Evolutionary conservation across 768 basidiomycete genomes (phyloP).

Genomic region (Collybia nuda): DNA sequence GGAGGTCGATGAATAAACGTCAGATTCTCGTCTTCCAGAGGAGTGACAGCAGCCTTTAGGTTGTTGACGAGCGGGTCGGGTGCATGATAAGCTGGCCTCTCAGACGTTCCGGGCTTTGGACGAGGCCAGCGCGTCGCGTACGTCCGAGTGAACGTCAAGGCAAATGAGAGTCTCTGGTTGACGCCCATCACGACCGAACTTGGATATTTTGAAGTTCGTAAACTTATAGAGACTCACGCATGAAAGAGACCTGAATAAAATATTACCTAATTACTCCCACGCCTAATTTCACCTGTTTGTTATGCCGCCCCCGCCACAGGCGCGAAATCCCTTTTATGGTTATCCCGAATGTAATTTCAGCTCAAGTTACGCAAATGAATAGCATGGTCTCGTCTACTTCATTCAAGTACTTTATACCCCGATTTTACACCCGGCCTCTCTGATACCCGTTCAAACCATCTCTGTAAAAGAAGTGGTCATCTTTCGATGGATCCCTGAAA

Average conservation of each 20-base stretch:
- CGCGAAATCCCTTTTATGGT: too few relatives aligned
- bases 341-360: too few relatives aligned
- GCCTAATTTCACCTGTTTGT: too few relatives aligned
- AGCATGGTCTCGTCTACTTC: too few relatives aligned
- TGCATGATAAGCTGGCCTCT: conserved; percentile 55
- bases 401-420: conserved; percentile 15
- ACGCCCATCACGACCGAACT: conserved; percentile 17
- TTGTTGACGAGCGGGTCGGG: conserved; percentile 58
- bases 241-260: too few relatives aligned
- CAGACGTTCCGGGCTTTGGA: conserved; percentile 50
- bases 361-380: too few relatives aligned
- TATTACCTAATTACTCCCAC: too few relatives aligned
- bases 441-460: conserved; percentile 24
- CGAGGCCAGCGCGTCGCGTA: conserved; percentile 50
- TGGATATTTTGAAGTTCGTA: conserved; percentile 13
- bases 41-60: conserved; percentile 49
- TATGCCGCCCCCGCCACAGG: too few relatives aligned
- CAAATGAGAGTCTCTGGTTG: conserved; percentile 21
- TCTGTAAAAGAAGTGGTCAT: conserved; percentile 5
- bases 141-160: conserved; percentile 27
- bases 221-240: too few relatives aligned
- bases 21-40: conserved; percentile 51
- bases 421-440: conserved; percentile 19
- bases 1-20: conserved; percentile 89
- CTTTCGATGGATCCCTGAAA: neutral